These are phyloP conservation scores for Phytophthora colocasiae DNA, from an alignment of 352 stramenopile species.

Conservation along the genomic window DNA sequence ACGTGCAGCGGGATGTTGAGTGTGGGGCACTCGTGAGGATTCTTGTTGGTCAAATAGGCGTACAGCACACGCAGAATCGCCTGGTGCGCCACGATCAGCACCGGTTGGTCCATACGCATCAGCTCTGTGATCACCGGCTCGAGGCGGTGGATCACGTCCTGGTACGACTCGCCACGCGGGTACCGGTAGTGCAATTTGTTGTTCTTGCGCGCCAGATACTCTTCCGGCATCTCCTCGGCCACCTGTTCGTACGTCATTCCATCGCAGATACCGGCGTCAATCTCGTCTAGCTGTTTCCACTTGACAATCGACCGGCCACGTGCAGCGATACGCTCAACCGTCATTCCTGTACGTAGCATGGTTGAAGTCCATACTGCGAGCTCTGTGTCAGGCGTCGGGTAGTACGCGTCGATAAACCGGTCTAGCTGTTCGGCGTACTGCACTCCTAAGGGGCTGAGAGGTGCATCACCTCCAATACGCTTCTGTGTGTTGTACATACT, in stretches of 20 bases:
- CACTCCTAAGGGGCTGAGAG: constrained; percentile 91
- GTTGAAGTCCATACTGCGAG: constrained; percentile 97
- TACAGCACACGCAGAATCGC: constrained; percentile 96
- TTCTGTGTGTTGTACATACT: constrained; percentile 98
- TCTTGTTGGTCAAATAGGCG: constrained; percentile 96
- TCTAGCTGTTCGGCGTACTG: constrained; percentile 96
- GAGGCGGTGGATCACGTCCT: constrained; percentile 97
- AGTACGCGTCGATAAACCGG: constrained; percentile 93
- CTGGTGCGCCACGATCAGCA: constrained; percentile 96
- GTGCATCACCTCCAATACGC: constrained; percentile 96
- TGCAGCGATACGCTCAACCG: constrained; percentile 88
- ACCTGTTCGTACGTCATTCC: constrained; percentile 99
- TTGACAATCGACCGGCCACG: constrained; percentile 72
- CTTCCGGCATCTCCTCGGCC: constrained; percentile 93
- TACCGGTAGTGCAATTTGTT: constrained; percentile 90
- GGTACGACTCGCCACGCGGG: constrained; percentile 96
- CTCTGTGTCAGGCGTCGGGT: constrained; percentile 77
- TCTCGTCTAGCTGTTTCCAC: constrained; percentile 95
- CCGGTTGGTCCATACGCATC: constrained; percentile 93
- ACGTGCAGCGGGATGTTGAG: constrained; percentile 94
- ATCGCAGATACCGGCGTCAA: constrained; percentile 97
- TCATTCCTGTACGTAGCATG: constrained; percentile 96
- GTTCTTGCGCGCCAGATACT: constrained; percentile 94
- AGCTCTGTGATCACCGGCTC: constrained; percentile 98
- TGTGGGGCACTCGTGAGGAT: constrained; percentile 93